These are phyloP conservation scores for Purpureocillium lavendulum DNA, from an alignment of 2,329 filamentous ascomycete species.

Conservation along the genomic window DNA sequence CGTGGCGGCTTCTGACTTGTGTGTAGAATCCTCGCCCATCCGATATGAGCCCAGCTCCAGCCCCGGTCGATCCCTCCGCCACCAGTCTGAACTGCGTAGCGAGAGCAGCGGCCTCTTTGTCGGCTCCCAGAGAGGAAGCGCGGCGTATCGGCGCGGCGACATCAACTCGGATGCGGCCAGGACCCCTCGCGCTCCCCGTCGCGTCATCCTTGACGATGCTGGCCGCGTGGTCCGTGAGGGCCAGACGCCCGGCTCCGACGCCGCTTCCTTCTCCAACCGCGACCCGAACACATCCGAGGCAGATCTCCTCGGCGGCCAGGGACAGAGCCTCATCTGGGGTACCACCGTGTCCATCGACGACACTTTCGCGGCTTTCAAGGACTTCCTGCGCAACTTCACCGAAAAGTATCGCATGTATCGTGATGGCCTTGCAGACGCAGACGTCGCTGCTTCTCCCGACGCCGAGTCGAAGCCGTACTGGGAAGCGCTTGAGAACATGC, in stretches of 20 bases:
- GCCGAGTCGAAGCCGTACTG: slow-evolving; percentile 77
- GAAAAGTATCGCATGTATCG: slow-evolving; percentile 90
- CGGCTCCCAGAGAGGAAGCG: slow-evolving; percentile 47
- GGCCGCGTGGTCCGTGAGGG: slow-evolving; percentile 51
- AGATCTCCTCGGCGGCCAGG: slow-evolving; percentile 73
- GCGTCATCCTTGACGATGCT: slow-evolving; percentile 50
- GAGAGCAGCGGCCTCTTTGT: slow-evolving; percentile 86
- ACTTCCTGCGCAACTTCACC: slow-evolving; percentile 86
- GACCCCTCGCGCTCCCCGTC: slow-evolving; percentile 41
- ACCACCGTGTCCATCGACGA: slow-evolving; percentile 93
- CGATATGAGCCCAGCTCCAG: slow-evolving; percentile 87
- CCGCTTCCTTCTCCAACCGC: slow-evolving; percentile 51
- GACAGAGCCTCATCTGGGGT: slow-evolving; percentile 86
- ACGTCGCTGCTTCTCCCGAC: slow-evolving; percentile 60
- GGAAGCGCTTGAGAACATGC: slow-evolving; percentile 82
- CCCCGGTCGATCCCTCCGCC: slow-evolving; percentile 55
- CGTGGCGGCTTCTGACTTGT: slow-evolving; percentile 6
- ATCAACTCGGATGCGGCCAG: slow-evolving; percentile 72
- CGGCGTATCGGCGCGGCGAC: slow-evolving; percentile 60
- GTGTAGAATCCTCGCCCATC: slow-evolving; percentile 80
- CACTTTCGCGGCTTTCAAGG: slow-evolving; percentile 78
- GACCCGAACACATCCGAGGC: slow-evolving; percentile 89
- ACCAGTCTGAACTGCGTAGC: slow-evolving; percentile 66
- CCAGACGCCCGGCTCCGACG: slow-evolving; percentile 44
- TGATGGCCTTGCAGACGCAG: slow-evolving; percentile 72